These are phyloP conservation scores for Fusarium humuli DNA, from an alignment of 2,329 filamentous ascomycete genomes.

Conservation along the genomic window DNA sequence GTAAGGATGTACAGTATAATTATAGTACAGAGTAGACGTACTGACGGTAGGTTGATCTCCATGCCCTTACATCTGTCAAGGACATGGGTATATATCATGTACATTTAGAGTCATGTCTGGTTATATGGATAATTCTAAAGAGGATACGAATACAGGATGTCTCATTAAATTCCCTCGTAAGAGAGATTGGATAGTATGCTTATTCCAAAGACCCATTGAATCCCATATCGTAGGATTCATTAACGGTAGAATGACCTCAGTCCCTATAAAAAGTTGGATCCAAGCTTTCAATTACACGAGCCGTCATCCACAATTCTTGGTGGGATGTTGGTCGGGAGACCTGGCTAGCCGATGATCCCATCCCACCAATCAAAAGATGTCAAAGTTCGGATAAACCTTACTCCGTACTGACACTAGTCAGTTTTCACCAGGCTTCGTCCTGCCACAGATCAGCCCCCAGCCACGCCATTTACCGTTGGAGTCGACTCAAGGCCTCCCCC, in stretches of 20 bases:
- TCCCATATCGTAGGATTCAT: not conserved
- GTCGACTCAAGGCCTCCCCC: constrained; percentile 45
- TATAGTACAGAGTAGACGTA: not conserved
- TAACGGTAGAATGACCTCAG: constrained; percentile 13
- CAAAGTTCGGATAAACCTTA: not conserved
- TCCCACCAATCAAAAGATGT: not conserved
- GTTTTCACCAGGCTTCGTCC: not conserved
- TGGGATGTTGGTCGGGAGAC: constrained; percentile 27
- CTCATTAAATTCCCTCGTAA: not conserved
- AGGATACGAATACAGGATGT: not conserved
- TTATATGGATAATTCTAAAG: not conserved
- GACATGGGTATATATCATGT: not conserved
- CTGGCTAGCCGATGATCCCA: constrained; percentile 5
- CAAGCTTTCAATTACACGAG: constrained; percentile 24
- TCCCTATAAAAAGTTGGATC: constrained; percentile 8
- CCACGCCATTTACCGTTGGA: constrained; percentile 55
- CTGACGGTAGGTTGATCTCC: not conserved
- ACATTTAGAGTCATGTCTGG: not conserved
- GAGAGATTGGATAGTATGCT: not conserved
- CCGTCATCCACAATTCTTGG: constrained; percentile 14
- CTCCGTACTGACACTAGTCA: constrained; percentile 5
- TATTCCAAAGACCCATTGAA: not conserved
- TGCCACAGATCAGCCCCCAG: constrained; percentile 49
- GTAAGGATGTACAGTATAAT: not conserved
- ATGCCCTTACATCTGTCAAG: not conserved